Conservation (phyloP, 805 yeast genomes). For the Wickerhamiella siamensis region DNA sequence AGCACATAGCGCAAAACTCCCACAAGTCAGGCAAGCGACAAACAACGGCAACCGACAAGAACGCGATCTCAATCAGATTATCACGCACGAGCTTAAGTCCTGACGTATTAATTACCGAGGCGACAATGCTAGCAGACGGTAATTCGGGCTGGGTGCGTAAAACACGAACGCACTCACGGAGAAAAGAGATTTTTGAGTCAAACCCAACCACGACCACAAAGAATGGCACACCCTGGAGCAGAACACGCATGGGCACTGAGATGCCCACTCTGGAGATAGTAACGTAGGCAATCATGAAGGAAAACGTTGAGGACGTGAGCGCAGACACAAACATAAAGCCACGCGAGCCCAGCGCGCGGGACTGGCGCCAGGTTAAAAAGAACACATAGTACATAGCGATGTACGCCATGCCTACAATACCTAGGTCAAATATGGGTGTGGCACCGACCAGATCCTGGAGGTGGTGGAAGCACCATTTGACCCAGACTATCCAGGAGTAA, state of each 20-base stretch:
- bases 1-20: constrained; percentile 65
- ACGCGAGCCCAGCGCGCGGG: constrained; percentile 66
- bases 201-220: constrained; percentile 86
- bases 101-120: constrained; percentile 28
- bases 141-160: constrained; percentile 15
- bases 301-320: constrained; percentile 62
- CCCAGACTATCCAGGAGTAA: constrained; percentile 27
- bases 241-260: constrained; percentile 53
- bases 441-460: constrained; percentile 30
- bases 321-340: constrained; percentile 80
- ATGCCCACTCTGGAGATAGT: constrained; percentile 42
- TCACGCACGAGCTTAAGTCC: constrained; percentile 45
- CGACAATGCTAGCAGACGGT: constrained; percentile 32
- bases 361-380: constrained; percentile 55
- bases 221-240: constrained; percentile 88
- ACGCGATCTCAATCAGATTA: constrained; percentile 54
- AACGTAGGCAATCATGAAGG: constrained; percentile 65
- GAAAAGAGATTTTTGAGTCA: constrained; percentile 64
- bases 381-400: constrained; percentile 79
- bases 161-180: constrained; percentile 30
- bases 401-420: constrained; percentile 66
- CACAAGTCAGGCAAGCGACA: constrained; percentile 54
- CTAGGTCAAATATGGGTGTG: constrained; percentile 78
- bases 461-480: constrained; percentile 23
- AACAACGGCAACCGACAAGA: constrained; percentile 44